A percentile compares a stretch with the other conserved stretches of the same genome.
phyloP scores from a whole-genome alignment of 345 rosid species.

The Lepidium didymum region DNA sequence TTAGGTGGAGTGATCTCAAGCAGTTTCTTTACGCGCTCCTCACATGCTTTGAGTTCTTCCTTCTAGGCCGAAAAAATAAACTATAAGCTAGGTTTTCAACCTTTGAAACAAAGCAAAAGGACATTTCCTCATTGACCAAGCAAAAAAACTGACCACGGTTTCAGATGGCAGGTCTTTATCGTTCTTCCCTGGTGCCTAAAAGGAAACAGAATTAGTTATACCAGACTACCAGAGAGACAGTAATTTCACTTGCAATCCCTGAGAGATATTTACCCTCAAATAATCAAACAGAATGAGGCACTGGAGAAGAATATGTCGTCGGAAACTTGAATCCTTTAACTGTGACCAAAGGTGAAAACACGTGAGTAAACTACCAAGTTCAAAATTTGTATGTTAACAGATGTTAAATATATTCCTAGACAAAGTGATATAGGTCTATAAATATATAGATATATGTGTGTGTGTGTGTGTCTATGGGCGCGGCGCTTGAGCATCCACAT shows the following conservation, averaged over 20 bases:
- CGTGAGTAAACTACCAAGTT: slow-evolving; percentile 1
- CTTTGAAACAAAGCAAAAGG: slow-evolving; percentile 9
- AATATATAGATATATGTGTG: background rate
- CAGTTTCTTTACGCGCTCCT: slow-evolving; percentile 81
- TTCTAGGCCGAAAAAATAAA: slow-evolving; percentile 38
- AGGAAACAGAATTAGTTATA: slow-evolving; percentile 13
- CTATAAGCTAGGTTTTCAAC: background rate
- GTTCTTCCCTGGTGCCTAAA: slow-evolving; percentile 87
- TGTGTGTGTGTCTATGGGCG: background rate
- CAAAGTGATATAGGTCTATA: background rate
- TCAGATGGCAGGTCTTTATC: slow-evolving; percentile 92
- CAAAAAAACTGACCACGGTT: slow-evolving; percentile 70
- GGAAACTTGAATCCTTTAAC: slow-evolving; percentile 96
- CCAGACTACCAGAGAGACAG: background rate
- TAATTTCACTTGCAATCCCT: background rate
- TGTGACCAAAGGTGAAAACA: slow-evolving; percentile 29
- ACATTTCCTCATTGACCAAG: slow-evolving; percentile 1
- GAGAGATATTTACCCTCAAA: slow-evolving; percentile 56
- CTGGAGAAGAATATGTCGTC: slow-evolving; percentile 94
- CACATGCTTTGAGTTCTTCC: slow-evolving; percentile 85
- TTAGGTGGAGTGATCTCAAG: slow-evolving; percentile 93
- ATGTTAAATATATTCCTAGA: background rate
- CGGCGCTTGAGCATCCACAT: background rate
- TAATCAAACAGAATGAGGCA: slow-evolving; percentile 93
- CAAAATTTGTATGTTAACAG: slow-evolving; percentile 5